phyloP scores from a whole-genome alignment of 1,284 basidiomycete species.

The Ganoderma sinense region DNA sequence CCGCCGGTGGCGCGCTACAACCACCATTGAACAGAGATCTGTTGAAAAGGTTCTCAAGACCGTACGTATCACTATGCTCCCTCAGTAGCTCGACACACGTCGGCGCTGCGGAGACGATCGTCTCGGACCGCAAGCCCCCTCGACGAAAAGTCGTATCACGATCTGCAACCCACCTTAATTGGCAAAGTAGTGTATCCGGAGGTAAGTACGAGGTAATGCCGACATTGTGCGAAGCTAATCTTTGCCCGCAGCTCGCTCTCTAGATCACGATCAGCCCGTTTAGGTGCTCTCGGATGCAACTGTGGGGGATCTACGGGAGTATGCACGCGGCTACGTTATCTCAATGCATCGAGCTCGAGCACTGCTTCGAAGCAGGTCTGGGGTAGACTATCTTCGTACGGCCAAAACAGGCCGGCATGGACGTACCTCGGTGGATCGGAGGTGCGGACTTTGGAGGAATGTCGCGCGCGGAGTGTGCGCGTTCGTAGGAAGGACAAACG shows the following conservation, averaged over 20 bases:
- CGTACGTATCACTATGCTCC: too few relatives aligned
- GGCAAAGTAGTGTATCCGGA: neutral
- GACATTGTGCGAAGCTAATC: neutral
- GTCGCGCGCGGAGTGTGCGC: neutral
- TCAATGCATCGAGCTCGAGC: too few relatives aligned
- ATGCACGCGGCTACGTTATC: too few relatives aligned
- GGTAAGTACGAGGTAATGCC: neutral
- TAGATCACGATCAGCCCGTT: neutral
- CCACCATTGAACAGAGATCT: neutral
- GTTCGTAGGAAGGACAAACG: neutral
- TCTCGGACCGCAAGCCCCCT: neutral
- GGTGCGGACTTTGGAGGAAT: neutral
- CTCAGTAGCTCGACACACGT: neutral
- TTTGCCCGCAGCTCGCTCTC: neutral
- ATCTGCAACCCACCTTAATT: neutral
- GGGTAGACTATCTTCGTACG: too few relatives aligned
- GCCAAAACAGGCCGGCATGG: neutral
- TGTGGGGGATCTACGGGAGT: too few relatives aligned
- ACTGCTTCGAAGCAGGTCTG: too few relatives aligned
- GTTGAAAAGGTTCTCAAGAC: neutral
- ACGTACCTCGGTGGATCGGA: neutral
- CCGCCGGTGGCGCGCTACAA: neutral
- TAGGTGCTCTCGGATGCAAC: too few relatives aligned
- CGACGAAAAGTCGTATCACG: neutral
- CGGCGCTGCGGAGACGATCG: neutral